phyloP scores from a whole-genome alignment of 768 basidiomycete genomes.

The Nidula microcarpa region DNA sequence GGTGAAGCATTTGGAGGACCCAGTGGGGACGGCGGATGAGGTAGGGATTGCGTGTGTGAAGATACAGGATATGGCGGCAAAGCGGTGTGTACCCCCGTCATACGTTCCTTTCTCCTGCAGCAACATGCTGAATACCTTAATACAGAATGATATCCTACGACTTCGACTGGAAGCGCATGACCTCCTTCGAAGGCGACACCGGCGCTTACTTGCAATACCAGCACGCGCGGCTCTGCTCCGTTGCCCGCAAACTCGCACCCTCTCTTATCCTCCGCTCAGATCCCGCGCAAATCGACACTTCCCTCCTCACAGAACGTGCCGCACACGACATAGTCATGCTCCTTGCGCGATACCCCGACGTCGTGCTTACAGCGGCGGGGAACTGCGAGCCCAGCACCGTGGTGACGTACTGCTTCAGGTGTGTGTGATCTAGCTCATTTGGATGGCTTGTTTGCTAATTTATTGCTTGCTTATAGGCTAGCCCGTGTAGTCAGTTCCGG shows the following conservation, averaged over 20 bases:
- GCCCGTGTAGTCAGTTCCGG: neutral
- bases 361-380: neutral
- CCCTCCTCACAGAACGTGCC: slow-evolving; percentile 59
- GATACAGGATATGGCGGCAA: slow-evolving; percentile 92
- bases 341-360: slow-evolving; percentile 63
- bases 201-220: slow-evolving; percentile 97
- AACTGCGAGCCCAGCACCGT: neutral
- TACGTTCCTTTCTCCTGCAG: neutral
- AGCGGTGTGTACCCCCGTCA: slow-evolving; percentile 47
- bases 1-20: slow-evolving; percentile 77
- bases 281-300: slow-evolving; percentile 64
- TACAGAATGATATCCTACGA: slow-evolving; percentile 67
- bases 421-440: too few species aligned
- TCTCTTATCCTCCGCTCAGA: slow-evolving; percentile 61
- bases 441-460: too few species aligned
- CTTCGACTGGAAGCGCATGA: slow-evolving; percentile 93
- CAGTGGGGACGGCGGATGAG: slow-evolving; percentile 65
- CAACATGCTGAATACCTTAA: neutral
- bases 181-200: slow-evolving; percentile 94
- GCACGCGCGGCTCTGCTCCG: slow-evolving; percentile 88
- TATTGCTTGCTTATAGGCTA: neutral
- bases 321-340: slow-evolving; percentile 84
- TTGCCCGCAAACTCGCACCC: slow-evolving; percentile 88
- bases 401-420: neutral
- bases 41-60: slow-evolving; percentile 88